phyloP scores from a whole-genome alignment of 78 protist species.

The Ministeria vibrans region DNA sequence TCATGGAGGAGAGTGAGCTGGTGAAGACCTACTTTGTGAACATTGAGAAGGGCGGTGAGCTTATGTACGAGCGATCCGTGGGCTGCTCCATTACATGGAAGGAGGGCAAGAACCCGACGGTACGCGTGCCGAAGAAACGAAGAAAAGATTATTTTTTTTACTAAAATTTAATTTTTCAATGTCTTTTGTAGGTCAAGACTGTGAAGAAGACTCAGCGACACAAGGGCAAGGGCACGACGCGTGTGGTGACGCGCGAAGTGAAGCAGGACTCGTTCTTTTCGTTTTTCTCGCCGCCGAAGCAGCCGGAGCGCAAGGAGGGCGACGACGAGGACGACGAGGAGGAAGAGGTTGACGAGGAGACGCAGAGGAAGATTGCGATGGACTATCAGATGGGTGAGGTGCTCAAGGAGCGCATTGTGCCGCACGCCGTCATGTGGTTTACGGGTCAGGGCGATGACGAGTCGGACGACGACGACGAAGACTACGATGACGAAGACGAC shows the following conservation, averaged over 20 bases:
- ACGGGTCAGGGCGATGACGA: conserved; percentile 50
- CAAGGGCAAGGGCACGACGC: neutral
- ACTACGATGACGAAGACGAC: too few species aligned
- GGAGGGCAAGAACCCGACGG: conserved; percentile 27
- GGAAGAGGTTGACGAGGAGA: neutral
- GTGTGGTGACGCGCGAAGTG: conserved; percentile 6
- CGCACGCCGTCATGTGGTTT: conserved; percentile 46
- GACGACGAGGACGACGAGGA: conserved; percentile 11
- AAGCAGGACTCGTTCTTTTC: conserved; percentile 35
- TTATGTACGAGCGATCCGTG: neutral
- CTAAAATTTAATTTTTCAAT: too few species aligned
- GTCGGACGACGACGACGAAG: too few species aligned
- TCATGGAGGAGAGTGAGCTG: conserved; percentile 25
- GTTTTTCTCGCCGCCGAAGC: conserved; percentile 34
- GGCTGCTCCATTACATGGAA: conserved; percentile 32
- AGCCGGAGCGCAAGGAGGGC: conserved; percentile 9
- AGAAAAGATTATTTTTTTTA: too few species aligned
- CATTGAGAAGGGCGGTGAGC: conserved; percentile 19
- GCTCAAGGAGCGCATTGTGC: conserved; percentile 16
- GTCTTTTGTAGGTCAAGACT: neutral
- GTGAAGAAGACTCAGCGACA: conserved; percentile 35
- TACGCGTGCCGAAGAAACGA: too few species aligned
- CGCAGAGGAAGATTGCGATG: conserved; percentile 2
- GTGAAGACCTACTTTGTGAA: conserved; percentile 25
- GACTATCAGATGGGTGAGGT: conserved; percentile 41